A percentile compares a stretch with the other conserved stretches of the same genome.
phyloP scores from a whole-genome alignment of 495 filamentous ascomycete species.

The Apodospora peruviana region DNA sequence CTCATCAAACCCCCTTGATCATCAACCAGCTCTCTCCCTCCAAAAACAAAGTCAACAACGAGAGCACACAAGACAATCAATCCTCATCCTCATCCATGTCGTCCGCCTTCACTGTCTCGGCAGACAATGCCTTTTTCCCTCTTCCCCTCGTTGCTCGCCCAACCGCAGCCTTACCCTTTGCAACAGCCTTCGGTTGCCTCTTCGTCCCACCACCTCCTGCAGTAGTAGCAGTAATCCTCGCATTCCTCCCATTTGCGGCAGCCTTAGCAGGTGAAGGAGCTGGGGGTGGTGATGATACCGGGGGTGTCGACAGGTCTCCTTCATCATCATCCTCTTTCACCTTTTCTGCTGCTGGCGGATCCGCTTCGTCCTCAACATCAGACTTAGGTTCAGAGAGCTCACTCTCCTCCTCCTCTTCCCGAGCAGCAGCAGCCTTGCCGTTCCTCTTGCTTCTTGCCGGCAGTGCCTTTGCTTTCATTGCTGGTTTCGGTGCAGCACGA shows the following conservation, averaged over 20 bases:
- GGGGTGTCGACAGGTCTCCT: background rate
- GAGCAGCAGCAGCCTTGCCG: background rate
- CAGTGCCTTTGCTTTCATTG: background rate
- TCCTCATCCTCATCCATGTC: conserved; percentile 21
- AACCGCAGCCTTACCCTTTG: conserved; percentile 4
- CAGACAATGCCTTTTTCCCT: conserved; percentile 2
- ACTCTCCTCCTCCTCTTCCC: conserved; percentile 6
- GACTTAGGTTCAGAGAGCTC: conserved; percentile 10
- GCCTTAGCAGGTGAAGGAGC: background rate
- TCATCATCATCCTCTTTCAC: background rate
- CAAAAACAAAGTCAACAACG: too few relatives aligned
- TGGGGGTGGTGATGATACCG: background rate
- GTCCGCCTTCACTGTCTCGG: conserved; percentile 4
- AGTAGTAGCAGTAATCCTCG: conserved; percentile 4
- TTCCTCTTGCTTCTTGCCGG: background rate
- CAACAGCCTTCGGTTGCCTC: background rate
- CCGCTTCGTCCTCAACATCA: conserved; percentile 13
- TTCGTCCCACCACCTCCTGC: conserved; percentile 3
- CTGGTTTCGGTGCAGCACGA: background rate
- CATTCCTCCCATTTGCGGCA: conserved; percentile 15
- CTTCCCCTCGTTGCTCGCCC: conserved; percentile 3
- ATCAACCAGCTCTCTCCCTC: too few relatives aligned
- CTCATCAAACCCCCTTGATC: too few relatives aligned
- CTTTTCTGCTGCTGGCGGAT: background rate
- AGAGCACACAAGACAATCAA: too few relatives aligned